These are phyloP conservation scores for Dendryphion nanum DNA, from an alignment of 2,329 filamentous ascomycete species.

Conservation along the genomic window DNA sequence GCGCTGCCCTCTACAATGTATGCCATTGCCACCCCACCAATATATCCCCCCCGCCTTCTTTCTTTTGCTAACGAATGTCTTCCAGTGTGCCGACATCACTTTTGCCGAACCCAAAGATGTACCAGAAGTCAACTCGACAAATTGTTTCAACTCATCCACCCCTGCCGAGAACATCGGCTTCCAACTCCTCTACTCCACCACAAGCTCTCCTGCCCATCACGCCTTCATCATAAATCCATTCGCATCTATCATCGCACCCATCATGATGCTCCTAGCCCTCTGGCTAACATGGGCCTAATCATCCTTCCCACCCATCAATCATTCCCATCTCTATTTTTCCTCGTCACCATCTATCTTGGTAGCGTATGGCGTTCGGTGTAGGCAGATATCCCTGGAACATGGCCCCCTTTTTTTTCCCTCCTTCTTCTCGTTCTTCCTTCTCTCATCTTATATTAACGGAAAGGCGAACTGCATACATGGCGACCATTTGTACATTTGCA, in stretches of 20 bases:
- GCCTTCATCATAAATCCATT: slow-evolving; percentile 23
- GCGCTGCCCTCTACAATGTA: slow-evolving; percentile 79
- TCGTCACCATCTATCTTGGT: no score
- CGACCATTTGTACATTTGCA: no score
- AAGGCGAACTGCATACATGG: no score
- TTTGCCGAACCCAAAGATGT: slow-evolving; percentile 81
- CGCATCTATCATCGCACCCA: slow-evolving; percentile 25
- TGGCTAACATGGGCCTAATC: slow-evolving; percentile 17
- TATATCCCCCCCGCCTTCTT: neutral
- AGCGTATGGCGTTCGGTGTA: no score
- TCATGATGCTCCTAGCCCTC: slow-evolving; percentile 24
- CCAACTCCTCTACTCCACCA: slow-evolving; percentile 68
- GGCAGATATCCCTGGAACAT: no score
- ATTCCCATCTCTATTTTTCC: no score
- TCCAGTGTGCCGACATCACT: slow-evolving; percentile 96
- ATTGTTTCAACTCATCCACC: slow-evolving; percentile 81
- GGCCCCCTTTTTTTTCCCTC: no score
- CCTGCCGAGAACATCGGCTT: slow-evolving; percentile 58
- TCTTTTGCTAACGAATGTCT: no score
- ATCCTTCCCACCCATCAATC: no score
- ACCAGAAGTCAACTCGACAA: slow-evolving; percentile 69
- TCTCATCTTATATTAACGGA: no score
- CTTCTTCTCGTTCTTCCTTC: no score
- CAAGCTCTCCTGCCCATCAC: slow-evolving; percentile 29
- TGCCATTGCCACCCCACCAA: no score